Percentiles rank a stretch among this genome's conserved stretches.
Evolutionary conservation across 306 rosid species (phyloP).

Genomic region (Morella rubra): DNA sequence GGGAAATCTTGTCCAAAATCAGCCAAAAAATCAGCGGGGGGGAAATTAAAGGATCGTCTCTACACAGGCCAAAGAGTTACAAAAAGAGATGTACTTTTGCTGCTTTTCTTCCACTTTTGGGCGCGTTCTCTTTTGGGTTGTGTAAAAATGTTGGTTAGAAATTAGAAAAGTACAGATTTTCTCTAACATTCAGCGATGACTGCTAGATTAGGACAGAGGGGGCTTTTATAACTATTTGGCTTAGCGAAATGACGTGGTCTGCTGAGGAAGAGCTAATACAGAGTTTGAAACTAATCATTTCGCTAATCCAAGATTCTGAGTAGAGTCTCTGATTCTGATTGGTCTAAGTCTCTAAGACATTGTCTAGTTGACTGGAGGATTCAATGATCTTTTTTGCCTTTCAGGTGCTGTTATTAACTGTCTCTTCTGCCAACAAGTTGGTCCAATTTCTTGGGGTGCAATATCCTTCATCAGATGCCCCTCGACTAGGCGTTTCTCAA

Average conservation of each 20-base stretch:
- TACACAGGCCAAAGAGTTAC: conserved; percentile 28
- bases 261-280: conserved; percentile 13
- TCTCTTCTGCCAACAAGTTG: conserved; percentile 33
- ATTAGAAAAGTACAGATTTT: conserved; percentile 43
- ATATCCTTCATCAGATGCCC: conserved; percentile 50
- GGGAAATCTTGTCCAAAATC: conserved; percentile 23
- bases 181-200: conserved; percentile 45
- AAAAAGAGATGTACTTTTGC: conserved; percentile 43
- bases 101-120: conserved; percentile 34
- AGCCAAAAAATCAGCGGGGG: conserved; percentile 9
- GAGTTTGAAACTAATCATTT: conserved; percentile 1
- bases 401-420: conserved; percentile 25
- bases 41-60: conserved; percentile 29
- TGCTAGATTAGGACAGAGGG: conserved; percentile 35
- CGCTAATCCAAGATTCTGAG: background rate
- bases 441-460: conserved; percentile 42
- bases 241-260: background rate
- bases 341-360: background rate
- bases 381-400: conserved; percentile 15
- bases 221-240: background rate
- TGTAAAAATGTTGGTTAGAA: conserved; percentile 21
- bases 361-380: background rate
- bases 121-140: conserved; percentile 32
- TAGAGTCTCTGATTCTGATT: conserved; percentile 1
- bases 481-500: conserved; percentile 54